These are phyloP conservation scores for Solanum verrucosum DNA, from an alignment of 257 asterid species.

Conservation along the genomic window DNA sequence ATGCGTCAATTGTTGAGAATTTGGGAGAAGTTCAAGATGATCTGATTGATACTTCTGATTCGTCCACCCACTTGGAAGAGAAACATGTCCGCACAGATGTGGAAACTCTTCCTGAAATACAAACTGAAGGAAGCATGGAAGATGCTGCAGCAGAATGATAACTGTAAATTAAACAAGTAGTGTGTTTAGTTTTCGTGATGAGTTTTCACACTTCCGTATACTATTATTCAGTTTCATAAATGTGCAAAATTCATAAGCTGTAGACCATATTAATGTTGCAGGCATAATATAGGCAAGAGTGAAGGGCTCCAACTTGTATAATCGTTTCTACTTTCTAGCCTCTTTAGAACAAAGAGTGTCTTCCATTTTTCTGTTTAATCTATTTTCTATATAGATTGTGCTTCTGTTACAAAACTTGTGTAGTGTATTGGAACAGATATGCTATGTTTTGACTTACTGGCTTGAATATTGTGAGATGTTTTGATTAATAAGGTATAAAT, in stretches of 20 bases:
- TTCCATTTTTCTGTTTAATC: not conserved
- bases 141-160: conserved; percentile 67
- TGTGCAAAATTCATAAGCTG: conserved; percentile 6
- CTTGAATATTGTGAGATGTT: not conserved
- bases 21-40: conserved; percentile 43
- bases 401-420: not conserved
- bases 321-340: conserved; percentile 9
- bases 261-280: conserved; percentile 14
- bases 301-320: conserved; percentile 10
- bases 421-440: not conserved
- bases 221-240: conserved; percentile 1
- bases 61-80: conserved; percentile 39
- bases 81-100: conserved; percentile 41
- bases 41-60: conserved; percentile 48
- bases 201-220: not conserved
- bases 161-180: not conserved
- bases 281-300: conserved; percentile 24
- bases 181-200: not conserved
- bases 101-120: conserved; percentile 59
- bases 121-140: conserved; percentile 52
- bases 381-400: not conserved
- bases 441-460: not conserved
- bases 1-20: conserved; percentile 19
- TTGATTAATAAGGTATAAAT: not conserved
- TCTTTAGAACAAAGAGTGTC: not conserved